Percentiles rank a stretch among this genome's conserved stretches.
Conservation (phyloP, 192 early-diverging fungal species). For the Mortierella antarctica region DNA sequence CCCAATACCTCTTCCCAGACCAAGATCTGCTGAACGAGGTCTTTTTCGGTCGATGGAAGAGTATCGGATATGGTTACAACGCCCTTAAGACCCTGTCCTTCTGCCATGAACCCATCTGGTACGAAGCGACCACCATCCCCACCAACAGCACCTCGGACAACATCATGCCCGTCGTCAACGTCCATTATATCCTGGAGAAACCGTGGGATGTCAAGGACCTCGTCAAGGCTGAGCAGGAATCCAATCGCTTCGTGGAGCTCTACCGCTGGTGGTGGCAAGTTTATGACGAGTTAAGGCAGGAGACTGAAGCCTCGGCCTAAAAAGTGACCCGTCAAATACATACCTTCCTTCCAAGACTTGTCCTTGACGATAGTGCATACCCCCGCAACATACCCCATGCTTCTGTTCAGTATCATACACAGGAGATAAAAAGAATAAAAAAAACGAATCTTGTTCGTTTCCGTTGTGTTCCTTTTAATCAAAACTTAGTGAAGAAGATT, state of each 20-base stretch:
- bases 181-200: conserved; percentile 20
- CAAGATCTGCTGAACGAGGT: conserved; percentile 64
- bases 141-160: neutral
- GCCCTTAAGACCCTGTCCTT: conserved; percentile 58
- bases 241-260: conserved; percentile 8
- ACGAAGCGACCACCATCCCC: conserved; percentile 4
- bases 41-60: conserved; percentile 53
- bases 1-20: conserved; percentile 55
- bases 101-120: conserved; percentile 55
- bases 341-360: neutral
- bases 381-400: too few species aligned
- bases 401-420: too few species aligned
- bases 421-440: too few species aligned
- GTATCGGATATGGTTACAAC: conserved; percentile 61
- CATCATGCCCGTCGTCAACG: conserved; percentile 9
- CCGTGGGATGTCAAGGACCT: conserved; percentile 14
- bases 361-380: too few species aligned
- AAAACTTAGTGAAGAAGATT: neutral
- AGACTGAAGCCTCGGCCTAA: neutral
- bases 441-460: too few species aligned
- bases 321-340: neutral
- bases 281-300: conserved; percentile 3
- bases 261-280: conserved; percentile 23
- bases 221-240: conserved; percentile 8
- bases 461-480: too few species aligned